Evolutionary conservation across 176 grass and related monocot genomes (phyloP).

Genomic region (Aegilops longissima): DNA sequence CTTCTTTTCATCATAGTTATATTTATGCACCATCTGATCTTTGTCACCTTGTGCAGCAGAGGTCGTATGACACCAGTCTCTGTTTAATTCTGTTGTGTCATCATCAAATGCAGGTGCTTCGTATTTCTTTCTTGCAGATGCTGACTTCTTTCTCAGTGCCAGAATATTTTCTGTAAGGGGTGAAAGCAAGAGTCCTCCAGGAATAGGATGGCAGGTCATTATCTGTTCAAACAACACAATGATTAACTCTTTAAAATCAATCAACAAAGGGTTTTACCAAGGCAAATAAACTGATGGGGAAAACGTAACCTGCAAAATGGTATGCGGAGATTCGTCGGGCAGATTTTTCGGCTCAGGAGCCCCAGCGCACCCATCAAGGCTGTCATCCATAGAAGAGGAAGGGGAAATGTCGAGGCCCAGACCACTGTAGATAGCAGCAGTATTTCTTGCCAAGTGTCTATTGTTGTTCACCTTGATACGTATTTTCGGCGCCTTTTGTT

Average conservation of each 20-base stretch:
- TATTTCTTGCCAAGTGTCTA: constrained; percentile 48
- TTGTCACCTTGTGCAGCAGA: constrained; percentile 26
- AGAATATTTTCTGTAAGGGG: constrained; percentile 50
- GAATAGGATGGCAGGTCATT: constrained; percentile 59
- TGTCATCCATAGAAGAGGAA: constrained; percentile 58
- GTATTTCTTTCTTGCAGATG: constrained; percentile 23
- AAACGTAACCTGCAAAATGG: constrained; percentile 59
- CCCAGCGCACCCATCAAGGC: constrained; percentile 36
- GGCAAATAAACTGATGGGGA: background rate
- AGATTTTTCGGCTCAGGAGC: constrained; percentile 19
- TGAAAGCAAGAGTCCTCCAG: constrained; percentile 54
- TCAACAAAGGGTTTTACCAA: background rate
- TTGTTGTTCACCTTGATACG: constrained; percentile 54
- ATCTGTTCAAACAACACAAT: constrained; percentile 48
- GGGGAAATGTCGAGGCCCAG: constrained; percentile 74
- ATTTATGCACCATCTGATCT: constrained; percentile 30
- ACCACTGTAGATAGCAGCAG: constrained; percentile 71
- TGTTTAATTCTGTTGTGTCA: constrained; percentile 5
- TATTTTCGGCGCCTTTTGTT: constrained; percentile 58
- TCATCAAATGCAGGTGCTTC: constrained; percentile 23
- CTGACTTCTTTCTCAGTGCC: constrained; percentile 41
- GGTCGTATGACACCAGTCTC: background rate
- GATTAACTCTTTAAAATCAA: constrained; percentile 19
- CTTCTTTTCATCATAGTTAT: constrained; percentile 38
- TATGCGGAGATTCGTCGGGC: constrained; percentile 43